Percentiles rank a stretch among this genome's conserved stretches.
Conservation (phyloP, 257 asterid species). For the Forsythia viridissima region DNA sequence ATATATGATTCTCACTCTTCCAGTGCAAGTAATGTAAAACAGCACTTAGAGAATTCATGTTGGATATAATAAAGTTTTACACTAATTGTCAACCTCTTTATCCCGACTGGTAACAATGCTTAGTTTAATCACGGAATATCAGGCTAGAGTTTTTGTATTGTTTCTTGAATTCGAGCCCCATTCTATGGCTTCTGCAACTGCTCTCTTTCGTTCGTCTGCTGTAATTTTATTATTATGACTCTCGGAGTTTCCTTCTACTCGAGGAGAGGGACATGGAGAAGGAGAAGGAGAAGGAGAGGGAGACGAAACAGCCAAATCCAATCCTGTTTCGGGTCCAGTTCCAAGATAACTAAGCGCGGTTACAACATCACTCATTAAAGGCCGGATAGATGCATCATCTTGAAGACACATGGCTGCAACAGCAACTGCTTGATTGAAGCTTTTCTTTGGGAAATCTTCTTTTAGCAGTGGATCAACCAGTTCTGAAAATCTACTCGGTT, state of each 20-base stretch:
- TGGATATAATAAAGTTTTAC: background rate
- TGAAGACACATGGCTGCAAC: constrained; percentile 84
- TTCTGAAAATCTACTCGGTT: constrained; percentile 52
- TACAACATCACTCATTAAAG: constrained; percentile 80
- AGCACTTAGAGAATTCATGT: background rate
- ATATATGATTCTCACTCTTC: no score
- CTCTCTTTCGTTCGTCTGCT: constrained; percentile 55
- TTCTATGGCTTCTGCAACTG: constrained; percentile 86
- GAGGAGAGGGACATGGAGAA: constrained; percentile 24
- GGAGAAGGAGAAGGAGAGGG: constrained; percentile 29
- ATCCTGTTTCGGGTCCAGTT: constrained; percentile 35
- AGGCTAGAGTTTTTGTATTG: constrained; percentile 20
- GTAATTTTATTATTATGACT: constrained; percentile 14
- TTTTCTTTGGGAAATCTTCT: constrained; percentile 60
- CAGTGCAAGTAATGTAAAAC: background rate
- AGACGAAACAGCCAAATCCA: constrained; percentile 16
- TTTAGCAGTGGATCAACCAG: constrained; percentile 67
- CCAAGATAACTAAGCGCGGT: constrained; percentile 79
- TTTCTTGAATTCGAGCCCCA: constrained; percentile 78
- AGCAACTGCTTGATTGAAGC: constrained; percentile 74
- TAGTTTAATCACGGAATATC: background rate
- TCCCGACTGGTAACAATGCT: no score
- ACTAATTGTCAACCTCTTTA: background rate
- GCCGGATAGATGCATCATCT: constrained; percentile 64
- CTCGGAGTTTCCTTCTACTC: background rate